Conservation (phyloP, 225 moss, liverwort and hornwort species). For the Bryoerythrophyllum caledonicum region DNA sequence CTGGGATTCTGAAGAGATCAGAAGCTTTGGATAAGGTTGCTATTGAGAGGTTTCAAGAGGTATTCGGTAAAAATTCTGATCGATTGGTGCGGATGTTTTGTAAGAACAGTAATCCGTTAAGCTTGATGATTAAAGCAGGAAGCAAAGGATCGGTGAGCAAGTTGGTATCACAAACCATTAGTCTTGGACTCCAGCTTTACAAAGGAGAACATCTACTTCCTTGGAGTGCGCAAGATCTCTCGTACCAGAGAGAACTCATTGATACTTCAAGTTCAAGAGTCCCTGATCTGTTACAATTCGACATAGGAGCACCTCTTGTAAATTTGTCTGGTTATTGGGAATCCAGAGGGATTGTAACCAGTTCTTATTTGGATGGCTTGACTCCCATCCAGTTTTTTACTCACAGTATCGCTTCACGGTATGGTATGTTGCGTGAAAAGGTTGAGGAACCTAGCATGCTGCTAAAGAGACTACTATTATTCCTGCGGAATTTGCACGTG, state of each 20-base stretch:
- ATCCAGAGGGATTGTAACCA: constrained; percentile 71
- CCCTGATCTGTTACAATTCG: constrained; percentile 40
- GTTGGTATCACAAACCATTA: constrained; percentile 76
- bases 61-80: constrained; percentile 42
- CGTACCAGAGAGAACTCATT: constrained; percentile 30
- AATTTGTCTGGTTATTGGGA: constrained; percentile 73
- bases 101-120: constrained; percentile 57
- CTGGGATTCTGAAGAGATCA: constrained; percentile 37
- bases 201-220: constrained; percentile 77
- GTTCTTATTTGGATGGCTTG: constrained; percentile 81
- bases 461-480: constrained; percentile 65
- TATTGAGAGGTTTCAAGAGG: constrained; percentile 65
- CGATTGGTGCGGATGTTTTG: constrained; percentile 61
- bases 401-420: constrained; percentile 65
- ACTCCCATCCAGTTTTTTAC: constrained; percentile 61
- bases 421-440: constrained; percentile 67
- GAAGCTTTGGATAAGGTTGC: constrained; percentile 71
- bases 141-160: constrained; percentile 83
- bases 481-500: constrained; percentile 77
- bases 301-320: constrained; percentile 34
- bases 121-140: constrained; percentile 79
- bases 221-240: constrained; percentile 32
- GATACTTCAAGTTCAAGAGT: constrained; percentile 40
- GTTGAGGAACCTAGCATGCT: constrained; percentile 81
- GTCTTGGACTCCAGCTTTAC: constrained; percentile 87